Base-by-base conservation (phyloP, 495 filamentous ascomycete genomes). In the Articulospora tetracladia region DNA sequence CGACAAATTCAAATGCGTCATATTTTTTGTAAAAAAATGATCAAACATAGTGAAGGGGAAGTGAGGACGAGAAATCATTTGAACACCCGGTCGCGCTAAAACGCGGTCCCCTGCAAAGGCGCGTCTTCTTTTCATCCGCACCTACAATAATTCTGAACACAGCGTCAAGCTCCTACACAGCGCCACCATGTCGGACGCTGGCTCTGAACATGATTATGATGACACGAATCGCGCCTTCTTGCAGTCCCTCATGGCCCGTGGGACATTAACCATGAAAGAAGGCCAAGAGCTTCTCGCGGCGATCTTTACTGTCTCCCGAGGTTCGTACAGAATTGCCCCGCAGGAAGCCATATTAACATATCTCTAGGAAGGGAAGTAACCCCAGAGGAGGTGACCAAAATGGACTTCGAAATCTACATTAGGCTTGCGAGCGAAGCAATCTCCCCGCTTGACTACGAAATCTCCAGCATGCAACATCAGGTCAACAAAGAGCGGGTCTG, bases 191-290 rank as follows among this genome's bases (percentile, higher is more conserved):
- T 44, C 39, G 30, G 46, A 57, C 23, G 15, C 30, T 25, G 61
- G 55, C 19, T 32, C 34, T 22, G 48, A 49, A 26, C 55, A 62
- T 39, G 57, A 63, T 17, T 70, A 70, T 51, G 57, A 68, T 30
- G 82, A 97, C 68, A 78, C 79, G 65, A 90, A 97, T 71, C 89
- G 91, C 48, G 92, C 93, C n/a, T 96, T 98, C 68, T 75, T 97
- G 0, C 94, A 98, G 76, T 90, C 88, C 61, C 89, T 98, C 68
- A 83, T 97, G 70, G 84, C 88, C 2, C 85, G 86, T 19, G 86
- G 87, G 8, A 82, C 83, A 23, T 75, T 97, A 70, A 96, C 89
- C 6, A 86, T 90, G 62, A 73, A 80, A 30, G 86, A 95, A 58
- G 85, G 86, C 3, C 82, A 86, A 59, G 83, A 83, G 0, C 70